Percentiles rank a stretch among this genome's conserved stretches.
These are phyloP conservation scores for Colletotrichum siamense DNA, from an alignment of 2,329 filamentous ascomycete species.

Conservation along the genomic window DNA sequence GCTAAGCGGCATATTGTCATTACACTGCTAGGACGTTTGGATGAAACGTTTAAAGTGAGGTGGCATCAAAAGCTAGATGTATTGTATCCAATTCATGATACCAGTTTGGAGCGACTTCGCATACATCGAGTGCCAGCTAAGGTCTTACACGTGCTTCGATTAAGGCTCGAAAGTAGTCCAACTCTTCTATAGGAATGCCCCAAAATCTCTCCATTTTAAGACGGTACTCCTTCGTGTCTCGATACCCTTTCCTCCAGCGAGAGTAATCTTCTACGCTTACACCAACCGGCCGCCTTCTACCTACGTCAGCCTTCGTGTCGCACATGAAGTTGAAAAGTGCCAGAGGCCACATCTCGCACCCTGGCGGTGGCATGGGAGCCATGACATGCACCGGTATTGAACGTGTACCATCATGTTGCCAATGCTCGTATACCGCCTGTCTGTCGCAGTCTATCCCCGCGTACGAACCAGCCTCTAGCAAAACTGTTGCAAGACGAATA, in stretches of 20 bases:
- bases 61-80: neutral
- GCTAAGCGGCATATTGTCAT: neutral
- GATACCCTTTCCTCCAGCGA: neutral
- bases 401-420: neutral
- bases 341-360: neutral
- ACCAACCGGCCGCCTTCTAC: neutral
- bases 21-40: neutral
- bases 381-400: neutral
- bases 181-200: neutral
- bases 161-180: neutral
- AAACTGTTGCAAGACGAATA: neutral
- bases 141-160: neutral
- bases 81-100: neutral
- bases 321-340: neutral
- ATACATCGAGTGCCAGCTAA: neutral
- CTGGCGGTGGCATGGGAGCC: neutral
- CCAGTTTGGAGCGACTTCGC: neutral
- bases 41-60: neutral
- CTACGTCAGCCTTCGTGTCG: neutral
- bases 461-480: neutral
- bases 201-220: neutral
- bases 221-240: neutral
- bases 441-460: neutral
- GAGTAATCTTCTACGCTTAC: neutral
- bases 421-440: neutral